Evolutionary conservation across 805 yeast genomes (phyloP).

Genomic region (Metschnikowia lunata): DNA sequence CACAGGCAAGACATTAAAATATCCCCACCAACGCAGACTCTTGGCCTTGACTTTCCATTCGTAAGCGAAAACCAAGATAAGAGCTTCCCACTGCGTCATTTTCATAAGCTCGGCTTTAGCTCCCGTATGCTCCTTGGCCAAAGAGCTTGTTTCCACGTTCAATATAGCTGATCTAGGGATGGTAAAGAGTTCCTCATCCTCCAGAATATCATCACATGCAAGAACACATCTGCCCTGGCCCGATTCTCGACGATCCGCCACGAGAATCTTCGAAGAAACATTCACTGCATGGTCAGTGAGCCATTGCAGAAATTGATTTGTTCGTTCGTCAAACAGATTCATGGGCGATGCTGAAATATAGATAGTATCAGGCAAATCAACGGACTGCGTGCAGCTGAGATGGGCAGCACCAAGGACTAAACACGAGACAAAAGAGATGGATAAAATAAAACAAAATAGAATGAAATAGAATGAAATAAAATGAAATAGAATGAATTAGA

Average conservation of each 20-base stretch:
- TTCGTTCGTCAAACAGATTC: constrained; percentile 13
- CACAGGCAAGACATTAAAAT: constrained; percentile 68
- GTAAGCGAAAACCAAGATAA: constrained; percentile 63
- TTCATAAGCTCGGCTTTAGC: constrained; percentile 32
- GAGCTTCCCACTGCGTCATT: constrained; percentile 71
- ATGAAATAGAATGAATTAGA: too few relatives aligned
- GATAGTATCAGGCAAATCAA: neutral
- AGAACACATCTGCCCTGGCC: constrained; percentile 77
- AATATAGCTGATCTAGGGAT: constrained; percentile 60
- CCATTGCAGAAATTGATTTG: constrained; percentile 27
- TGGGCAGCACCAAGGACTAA: neutral
- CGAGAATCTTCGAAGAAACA: constrained; percentile 52
- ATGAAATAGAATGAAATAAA: too few relatives aligned
- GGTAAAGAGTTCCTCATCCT: constrained; percentile 63
- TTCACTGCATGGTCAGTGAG: constrained; percentile 30
- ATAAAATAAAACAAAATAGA: too few relatives aligned
- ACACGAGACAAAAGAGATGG: neutral
- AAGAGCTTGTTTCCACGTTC: constrained; percentile 54
- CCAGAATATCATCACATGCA: constrained; percentile 56
- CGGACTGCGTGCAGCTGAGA: too few relatives aligned
- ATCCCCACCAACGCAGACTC: constrained; percentile 60
- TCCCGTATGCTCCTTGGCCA: constrained; percentile 28
- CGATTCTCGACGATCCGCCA: constrained; percentile 54
- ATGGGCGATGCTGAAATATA: neutral
- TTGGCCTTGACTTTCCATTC: constrained; percentile 46